These are phyloP conservation scores for Suhomyces anneliseae DNA, from an alignment of 1,139 yeast species.

Conservation along the genomic window DNA sequence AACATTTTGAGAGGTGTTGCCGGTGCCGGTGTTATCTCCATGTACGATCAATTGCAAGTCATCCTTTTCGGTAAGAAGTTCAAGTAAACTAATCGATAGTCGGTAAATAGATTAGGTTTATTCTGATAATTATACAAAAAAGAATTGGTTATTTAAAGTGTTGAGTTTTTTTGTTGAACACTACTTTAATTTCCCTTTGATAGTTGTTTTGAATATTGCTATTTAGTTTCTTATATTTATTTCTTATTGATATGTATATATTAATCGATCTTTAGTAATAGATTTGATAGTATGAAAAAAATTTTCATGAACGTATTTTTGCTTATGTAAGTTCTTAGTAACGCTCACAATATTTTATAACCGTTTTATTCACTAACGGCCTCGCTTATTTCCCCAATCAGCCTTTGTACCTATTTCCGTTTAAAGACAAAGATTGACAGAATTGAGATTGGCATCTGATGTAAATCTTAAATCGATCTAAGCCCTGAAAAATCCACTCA, in stretches of 20 bases:
- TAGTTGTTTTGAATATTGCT: background rate
- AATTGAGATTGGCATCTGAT: too few relatives aligned
- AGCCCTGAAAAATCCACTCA: too few relatives aligned
- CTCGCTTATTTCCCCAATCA: too few relatives aligned
- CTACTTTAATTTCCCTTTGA: slow-evolving; percentile 4
- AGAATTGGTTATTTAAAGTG: slow-evolving; percentile 5
- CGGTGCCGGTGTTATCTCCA: slow-evolving; percentile 57
- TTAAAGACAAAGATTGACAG: too few relatives aligned
- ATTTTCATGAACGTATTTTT: background rate
- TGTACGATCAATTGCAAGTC: slow-evolving; percentile 54
- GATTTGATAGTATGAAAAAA: slow-evolving; percentile 1
- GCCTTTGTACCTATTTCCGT: too few relatives aligned
- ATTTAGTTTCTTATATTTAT: slow-evolving; percentile 10
- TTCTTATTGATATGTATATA: slow-evolving; percentile 10
- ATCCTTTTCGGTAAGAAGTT: slow-evolving; percentile 53
- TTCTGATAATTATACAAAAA: slow-evolving; percentile 1
- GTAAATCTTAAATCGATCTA: too few relatives aligned
- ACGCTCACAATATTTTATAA: too few relatives aligned
- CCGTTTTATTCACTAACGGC: too few relatives aligned
- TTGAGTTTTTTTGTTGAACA: slow-evolving; percentile 1
- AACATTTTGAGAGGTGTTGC: slow-evolving; percentile 60
- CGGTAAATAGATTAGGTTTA: slow-evolving; percentile 11
- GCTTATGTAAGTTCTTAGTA: too few relatives aligned
- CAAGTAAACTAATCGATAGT: slow-evolving; percentile 21
- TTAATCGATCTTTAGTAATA: slow-evolving; percentile 6